phyloP scores from a whole-genome alignment of 2,329 filamentous ascomycete genomes.

The Talaromyces sp. region DNA sequence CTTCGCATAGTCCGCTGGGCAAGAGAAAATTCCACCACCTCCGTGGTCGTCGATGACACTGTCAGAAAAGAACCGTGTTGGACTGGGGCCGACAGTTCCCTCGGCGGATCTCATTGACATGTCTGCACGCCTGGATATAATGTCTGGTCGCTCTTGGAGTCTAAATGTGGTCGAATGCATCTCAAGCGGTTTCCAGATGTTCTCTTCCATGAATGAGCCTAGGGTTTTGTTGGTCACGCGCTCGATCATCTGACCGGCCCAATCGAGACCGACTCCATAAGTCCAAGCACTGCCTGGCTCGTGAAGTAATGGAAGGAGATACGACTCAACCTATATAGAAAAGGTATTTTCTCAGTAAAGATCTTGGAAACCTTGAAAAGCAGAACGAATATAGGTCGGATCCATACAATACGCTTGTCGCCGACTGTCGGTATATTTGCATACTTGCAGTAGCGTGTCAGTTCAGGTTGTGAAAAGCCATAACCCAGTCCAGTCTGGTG shows the following conservation, averaged over 20 bases:
- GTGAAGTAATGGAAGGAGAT: conserved; percentile 1
- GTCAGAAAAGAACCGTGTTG: conserved; percentile 9
- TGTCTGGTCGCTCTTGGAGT: conserved; percentile 7
- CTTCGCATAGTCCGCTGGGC: background rate
- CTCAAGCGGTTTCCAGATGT: conserved; percentile 13
- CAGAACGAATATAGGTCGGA: background rate
- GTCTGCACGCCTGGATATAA: conserved; percentile 6
- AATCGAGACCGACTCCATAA: conserved; percentile 14
- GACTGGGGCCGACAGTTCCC: conserved; percentile 2
- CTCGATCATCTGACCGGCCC: conserved; percentile 8
- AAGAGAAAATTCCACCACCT: conserved; percentile 10
- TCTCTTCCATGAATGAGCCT: conserved; percentile 9
- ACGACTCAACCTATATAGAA: background rate
- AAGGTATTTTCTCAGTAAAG: background rate
- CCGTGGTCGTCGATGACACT: background rate
- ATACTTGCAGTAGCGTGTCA: conserved; percentile 7
- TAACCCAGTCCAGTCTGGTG: conserved; percentile 13
- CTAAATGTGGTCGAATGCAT: conserved; percentile 1
- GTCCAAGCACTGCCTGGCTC: conserved; percentile 12
- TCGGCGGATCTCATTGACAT: conserved; percentile 2
- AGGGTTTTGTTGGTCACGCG: conserved; percentile 10
- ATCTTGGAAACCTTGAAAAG: background rate
- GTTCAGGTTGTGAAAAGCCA: background rate
- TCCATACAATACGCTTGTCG: background rate
- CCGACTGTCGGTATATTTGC: background rate